Evolutionary conservation across 108 stramenopile genomes (phyloP), one percentile per base, ranked within the genome.

Genomic region (Thalassiosira profunda): DNA sequence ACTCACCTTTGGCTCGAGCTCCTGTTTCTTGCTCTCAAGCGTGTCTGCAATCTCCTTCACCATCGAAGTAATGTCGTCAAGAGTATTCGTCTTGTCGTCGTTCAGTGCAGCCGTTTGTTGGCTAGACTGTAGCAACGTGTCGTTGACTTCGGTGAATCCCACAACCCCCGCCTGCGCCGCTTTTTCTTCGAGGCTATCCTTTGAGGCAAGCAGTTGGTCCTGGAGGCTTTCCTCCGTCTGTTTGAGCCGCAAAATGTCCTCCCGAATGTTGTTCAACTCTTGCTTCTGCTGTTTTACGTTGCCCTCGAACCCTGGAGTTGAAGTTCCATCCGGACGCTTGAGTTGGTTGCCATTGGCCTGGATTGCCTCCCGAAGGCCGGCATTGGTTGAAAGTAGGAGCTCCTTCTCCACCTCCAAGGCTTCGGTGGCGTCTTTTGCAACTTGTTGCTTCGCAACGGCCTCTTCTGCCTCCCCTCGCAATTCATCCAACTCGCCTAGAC

Each of bases 61-160:
- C 26, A 85, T 37, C 24, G 28, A 43, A 37, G 88, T 88, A 17
- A 93, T 93, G 31, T 91, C 94, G 20, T 88, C 85, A 35, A 95
- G 59, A 6, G 83, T 90, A 53, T 76, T 47, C 5, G 74, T 81
- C 63, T 91, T 95, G 31, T 64, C 20, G 12, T 80, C 80, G 77
- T 95, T 88, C 55, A 90, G 62, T 30, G 59, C 58, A 1, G 67
- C 62, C 4, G 86, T 84, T 63, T 86, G 64, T 60, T 88, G 81
- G 20, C 86, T 63, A 40, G 83, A 81, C 2, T 60, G 56, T n/a
- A 80, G 80, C 10, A 93, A 72, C 11, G 65, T 56, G 8, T 65
- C 44, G 54, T 90, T 63, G 11, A 78, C 61, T 35, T 88, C 77
- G 14, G 78, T 64, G 69, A 80, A 93, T 4, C 92, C 92, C 0